Evolutionary conservation across 495 filamentous ascomycete genomes (phyloP).

Genomic region (Tetracladium marchalianum): DNA sequence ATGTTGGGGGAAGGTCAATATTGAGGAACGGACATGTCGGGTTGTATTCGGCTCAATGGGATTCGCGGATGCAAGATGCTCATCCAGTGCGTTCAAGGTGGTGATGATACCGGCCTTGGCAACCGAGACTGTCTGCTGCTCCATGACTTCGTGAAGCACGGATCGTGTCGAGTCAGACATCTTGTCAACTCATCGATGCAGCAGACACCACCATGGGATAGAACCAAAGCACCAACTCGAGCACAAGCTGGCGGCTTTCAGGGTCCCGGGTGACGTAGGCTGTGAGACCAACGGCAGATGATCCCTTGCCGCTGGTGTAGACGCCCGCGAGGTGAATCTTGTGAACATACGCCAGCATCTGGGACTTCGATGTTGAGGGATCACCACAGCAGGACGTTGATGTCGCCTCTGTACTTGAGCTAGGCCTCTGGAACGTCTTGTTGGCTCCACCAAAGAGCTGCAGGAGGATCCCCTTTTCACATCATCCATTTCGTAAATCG

Average conservation of each 20-base stretch:
- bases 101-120: conserved; percentile 99
- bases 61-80: conserved; percentile 91
- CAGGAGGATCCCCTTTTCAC: conserved; percentile 96
- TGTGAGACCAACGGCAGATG: conserved; percentile 92
- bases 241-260: conserved; percentile 87
- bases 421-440: conserved; percentile 94
- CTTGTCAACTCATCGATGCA: conserved; percentile 99
- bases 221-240: conserved; percentile 89
- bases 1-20: conserved; percentile 90
- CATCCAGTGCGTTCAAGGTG: conserved; percentile 88
- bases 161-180: conserved; percentile 95
- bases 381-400: conserved; percentile 96
- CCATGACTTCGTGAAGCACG: no score
- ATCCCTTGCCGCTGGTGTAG: conserved; percentile 95
- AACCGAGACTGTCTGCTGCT: conserved; percentile 96
- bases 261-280: conserved; percentile 95
- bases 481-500: conserved; percentile 95
- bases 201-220: conserved; percentile 94
- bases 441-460: conserved; percentile 97
- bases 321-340: conserved; percentile 95
- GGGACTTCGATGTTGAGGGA: conserved; percentile 92
- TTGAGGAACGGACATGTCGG: conserved; percentile 90
- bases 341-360: conserved; percentile 88
- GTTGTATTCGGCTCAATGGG: conserved; percentile 96
- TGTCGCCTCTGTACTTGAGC: conserved; percentile 94